These are phyloP conservation scores for Arctostaphylos glauca DNA, from an alignment of 148 eudicot species.

Conservation along the genomic window DNA sequence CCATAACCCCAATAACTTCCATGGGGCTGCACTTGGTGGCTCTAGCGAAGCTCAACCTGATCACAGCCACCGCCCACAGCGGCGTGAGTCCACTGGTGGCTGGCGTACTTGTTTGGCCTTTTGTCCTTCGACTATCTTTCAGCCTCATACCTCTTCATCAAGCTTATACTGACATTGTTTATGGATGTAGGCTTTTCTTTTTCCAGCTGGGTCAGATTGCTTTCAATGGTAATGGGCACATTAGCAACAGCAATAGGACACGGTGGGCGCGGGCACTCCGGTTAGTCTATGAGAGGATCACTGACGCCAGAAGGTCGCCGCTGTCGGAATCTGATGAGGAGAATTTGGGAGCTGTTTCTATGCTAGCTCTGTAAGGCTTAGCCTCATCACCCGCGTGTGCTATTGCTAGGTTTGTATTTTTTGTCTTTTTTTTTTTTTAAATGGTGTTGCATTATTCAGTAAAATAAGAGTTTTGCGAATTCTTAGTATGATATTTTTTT, in stretches of 20 bases:
- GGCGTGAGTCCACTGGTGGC: constrained; percentile 21
- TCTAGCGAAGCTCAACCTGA: constrained; percentile 36
- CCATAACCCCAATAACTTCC: not conserved
- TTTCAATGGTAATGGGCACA: not conserved
- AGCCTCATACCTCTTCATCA: constrained; percentile 25
- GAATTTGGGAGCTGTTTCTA: constrained; percentile 32
- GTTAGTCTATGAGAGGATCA: constrained; percentile 27
- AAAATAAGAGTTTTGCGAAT: no score
- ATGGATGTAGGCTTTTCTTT: constrained; percentile 29
- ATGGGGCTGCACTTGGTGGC: constrained; percentile 37
- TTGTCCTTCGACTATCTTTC: constrained; percentile 25
- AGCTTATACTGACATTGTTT: constrained; percentile 15
- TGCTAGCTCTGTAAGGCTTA: constrained; percentile 43
- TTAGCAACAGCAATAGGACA: not conserved
- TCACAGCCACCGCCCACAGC: constrained; percentile 22
- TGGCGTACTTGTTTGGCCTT: constrained; percentile 31
- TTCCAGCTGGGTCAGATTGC: constrained; percentile 39
- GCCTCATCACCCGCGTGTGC: no score
- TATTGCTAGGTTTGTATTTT: not conserved
- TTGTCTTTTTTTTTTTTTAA: not conserved
- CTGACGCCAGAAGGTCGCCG: constrained; percentile 4
- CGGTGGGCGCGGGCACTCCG: constrained; percentile 45
- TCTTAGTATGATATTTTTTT: no score
- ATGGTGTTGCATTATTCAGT: not conserved
- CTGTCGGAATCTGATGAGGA: constrained; percentile 32